Percentiles rank a stretch among this genome's conserved stretches.
Evolutionary conservation across 768 basidiomycete species (phyloP).

Genomic region (Phaeotremella fagi): DNA sequence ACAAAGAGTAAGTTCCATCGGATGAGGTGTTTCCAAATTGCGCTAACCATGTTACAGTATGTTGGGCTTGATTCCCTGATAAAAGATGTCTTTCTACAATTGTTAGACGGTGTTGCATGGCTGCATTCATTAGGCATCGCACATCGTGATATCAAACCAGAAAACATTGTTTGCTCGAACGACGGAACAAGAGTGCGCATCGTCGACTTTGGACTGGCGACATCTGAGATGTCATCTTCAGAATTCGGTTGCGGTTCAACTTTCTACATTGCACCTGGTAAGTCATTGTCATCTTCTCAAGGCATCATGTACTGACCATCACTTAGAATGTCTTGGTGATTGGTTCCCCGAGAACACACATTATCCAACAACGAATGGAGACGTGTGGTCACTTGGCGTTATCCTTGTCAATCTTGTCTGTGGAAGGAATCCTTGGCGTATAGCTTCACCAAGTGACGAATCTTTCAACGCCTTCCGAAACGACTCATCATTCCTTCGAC

Average conservation of each 20-base stretch:
- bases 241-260: conserved; percentile 49
- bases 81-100: conserved; percentile 81
- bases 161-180: conserved; percentile 53
- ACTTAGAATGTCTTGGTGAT: conserved; percentile 56
- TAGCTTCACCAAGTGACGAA: conserved; percentile 60
- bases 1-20: conserved; percentile 40
- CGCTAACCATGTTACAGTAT: conserved; percentile 50
- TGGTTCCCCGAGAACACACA: conserved; percentile 50
- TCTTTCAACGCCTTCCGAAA: conserved; percentile 74
- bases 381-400: conserved; percentile 95
- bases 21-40: not conserved
- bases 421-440: conserved; percentile 72
- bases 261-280: conserved; percentile 47
- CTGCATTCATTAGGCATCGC: conserved; percentile 41
- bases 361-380: conserved; percentile 75
- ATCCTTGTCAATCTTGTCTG: conserved; percentile 69
- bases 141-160: conserved; percentile 46
- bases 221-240: conserved; percentile 33
- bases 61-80: conserved; percentile 62
- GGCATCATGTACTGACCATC: not conserved
- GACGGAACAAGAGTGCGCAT: conserved; percentile 33
- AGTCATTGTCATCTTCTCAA: conserved; percentile 1
- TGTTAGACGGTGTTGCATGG: conserved; percentile 72
- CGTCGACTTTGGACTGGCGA: conserved; percentile 49
- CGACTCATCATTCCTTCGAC: conserved; percentile 61